A percentile compares a stretch with the other conserved stretches of the same genome.
Evolutionary conservation across 306 rosid species (phyloP).

Genomic region (Ceratonia siliqua): DNA sequence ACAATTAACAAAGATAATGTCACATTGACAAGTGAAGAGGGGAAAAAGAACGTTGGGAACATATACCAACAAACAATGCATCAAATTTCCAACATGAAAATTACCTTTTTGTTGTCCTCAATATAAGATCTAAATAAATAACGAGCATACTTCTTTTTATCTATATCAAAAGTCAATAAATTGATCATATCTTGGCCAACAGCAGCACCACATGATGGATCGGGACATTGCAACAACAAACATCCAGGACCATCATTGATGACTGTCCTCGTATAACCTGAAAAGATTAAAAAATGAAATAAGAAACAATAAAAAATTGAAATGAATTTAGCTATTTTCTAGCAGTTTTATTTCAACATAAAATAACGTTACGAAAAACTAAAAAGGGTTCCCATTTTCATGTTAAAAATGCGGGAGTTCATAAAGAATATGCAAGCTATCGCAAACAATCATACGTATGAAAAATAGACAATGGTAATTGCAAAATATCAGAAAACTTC

Average conservation of each 20-base stretch:
- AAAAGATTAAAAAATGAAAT: background rate
- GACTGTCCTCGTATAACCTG: constrained; percentile 60
- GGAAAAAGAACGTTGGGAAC: background rate
- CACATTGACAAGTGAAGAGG: background rate
- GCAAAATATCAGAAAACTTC: background rate
- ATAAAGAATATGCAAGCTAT: background rate
- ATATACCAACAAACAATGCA: background rate
- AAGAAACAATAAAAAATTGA: background rate
- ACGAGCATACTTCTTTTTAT: constrained; percentile 53
- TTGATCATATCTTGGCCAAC: constrained; percentile 64
- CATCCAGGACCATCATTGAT: constrained; percentile 76
- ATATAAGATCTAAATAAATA: constrained; percentile 65
- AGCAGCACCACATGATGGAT: constrained; percentile 67
- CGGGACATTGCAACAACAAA: constrained; percentile 67
- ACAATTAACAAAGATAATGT: background rate
- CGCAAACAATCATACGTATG: background rate
- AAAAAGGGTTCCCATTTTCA: too few relatives aligned
- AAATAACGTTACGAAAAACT: too few relatives aligned
- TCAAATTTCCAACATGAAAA: background rate
- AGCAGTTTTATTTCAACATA: background rate
- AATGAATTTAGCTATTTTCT: background rate
- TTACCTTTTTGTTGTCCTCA: constrained; percentile 71
- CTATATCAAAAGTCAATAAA: constrained; percentile 48
- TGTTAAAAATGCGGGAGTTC: background rate
- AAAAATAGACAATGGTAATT: background rate